Percentiles rank a stretch among this genome's conserved stretches.
phyloP scores from a whole-genome alignment of 2,329 filamentous ascomycete genomes.

The Daldinia eschscholtzii region DNA sequence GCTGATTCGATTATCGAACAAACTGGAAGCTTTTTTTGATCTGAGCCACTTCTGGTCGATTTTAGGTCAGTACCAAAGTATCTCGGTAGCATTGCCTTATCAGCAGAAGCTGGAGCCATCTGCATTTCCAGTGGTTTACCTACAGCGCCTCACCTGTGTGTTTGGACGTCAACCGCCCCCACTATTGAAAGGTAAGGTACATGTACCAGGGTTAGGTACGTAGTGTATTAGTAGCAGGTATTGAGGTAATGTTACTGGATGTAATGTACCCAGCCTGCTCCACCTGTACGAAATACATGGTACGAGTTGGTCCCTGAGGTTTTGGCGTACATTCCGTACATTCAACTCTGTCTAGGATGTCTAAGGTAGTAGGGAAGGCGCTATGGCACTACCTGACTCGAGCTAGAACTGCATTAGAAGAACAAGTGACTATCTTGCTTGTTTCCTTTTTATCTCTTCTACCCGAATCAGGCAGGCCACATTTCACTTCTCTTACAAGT shows the following conservation, averaged over 20 bases:
- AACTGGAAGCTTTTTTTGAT: slow-evolving; percentile 17
- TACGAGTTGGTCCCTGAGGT: slow-evolving; percentile 2
- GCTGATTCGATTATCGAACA: slow-evolving; percentile 27
- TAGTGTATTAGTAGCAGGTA: background rate
- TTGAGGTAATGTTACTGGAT: background rate
- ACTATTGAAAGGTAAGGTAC: slow-evolving; percentile 3
- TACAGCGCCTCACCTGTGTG: slow-evolving; percentile 24
- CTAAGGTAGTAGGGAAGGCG: slow-evolving; percentile 1
- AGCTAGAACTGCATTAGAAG: slow-evolving; percentile 1
- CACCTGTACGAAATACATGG: slow-evolving; percentile 4
- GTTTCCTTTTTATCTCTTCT: slow-evolving; percentile 29
- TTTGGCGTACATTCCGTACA: background rate
- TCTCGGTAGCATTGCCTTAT: slow-evolving; percentile 25
- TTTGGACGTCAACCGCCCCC: slow-evolving; percentile 26
- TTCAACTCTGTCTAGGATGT: background rate
- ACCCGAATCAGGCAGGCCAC: slow-evolving; percentile 45
- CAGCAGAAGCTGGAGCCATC: slow-evolving; percentile 13
- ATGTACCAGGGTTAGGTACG: background rate
- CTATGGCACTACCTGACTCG: slow-evolving; percentile 34
- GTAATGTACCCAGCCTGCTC: too few relatives aligned
- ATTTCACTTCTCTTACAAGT: background rate
- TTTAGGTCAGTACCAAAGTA: slow-evolving; percentile 12
- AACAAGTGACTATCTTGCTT: slow-evolving; percentile 21
- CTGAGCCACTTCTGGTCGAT: slow-evolving; percentile 16
- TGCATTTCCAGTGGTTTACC: slow-evolving; percentile 17